Evolutionary conservation across 805 yeast genomes (phyloP).

Genomic region (Ogataea wickerhamii): DNA sequence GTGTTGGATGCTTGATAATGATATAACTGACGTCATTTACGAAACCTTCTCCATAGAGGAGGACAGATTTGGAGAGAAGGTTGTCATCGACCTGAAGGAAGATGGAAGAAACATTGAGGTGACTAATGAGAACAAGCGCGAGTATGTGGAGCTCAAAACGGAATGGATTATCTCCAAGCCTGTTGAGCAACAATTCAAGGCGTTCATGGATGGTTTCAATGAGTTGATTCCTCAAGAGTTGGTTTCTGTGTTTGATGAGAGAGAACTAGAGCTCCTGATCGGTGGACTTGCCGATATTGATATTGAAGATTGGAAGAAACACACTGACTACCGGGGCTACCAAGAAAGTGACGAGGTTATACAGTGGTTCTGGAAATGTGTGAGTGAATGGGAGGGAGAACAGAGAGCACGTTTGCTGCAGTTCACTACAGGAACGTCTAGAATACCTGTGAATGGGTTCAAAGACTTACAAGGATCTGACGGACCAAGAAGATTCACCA

Average conservation of each 20-base stretch:
- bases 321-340: slow-evolving; percentile 97
- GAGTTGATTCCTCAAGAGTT: slow-evolving; percentile 96
- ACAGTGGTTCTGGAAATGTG: slow-evolving; percentile 98
- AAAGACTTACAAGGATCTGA: slow-evolving; percentile 98
- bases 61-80: slow-evolving; percentile 92
- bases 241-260: slow-evolving; percentile 94
- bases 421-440: slow-evolving; percentile 97
- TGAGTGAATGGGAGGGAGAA: slow-evolving; percentile 92
- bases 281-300: slow-evolving; percentile 99
- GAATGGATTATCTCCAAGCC: slow-evolving; percentile 95
- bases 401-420: slow-evolving; percentile 93
- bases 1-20: slow-evolving; percentile 64
- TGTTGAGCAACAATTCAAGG: slow-evolving; percentile 93
- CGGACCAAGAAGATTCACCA: slow-evolving; percentile 98
- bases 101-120: slow-evolving; percentile 88
- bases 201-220: slow-evolving; percentile 95
- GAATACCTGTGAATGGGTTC: slow-evolving; percentile 98
- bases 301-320: slow-evolving; percentile 98
- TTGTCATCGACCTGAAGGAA: slow-evolving; percentile 84
- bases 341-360: slow-evolving; percentile 94
- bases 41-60: slow-evolving; percentile 83
- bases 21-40: slow-evolving; percentile 53
- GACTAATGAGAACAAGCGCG: slow-evolving; percentile 90
- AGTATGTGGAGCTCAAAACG: slow-evolving; percentile 89
- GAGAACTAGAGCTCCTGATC: slow-evolving; percentile 92